Base-by-base conservation (phyloP, 169 alveolate genomes). In the Cyclospora cayetanensis region DNA sequence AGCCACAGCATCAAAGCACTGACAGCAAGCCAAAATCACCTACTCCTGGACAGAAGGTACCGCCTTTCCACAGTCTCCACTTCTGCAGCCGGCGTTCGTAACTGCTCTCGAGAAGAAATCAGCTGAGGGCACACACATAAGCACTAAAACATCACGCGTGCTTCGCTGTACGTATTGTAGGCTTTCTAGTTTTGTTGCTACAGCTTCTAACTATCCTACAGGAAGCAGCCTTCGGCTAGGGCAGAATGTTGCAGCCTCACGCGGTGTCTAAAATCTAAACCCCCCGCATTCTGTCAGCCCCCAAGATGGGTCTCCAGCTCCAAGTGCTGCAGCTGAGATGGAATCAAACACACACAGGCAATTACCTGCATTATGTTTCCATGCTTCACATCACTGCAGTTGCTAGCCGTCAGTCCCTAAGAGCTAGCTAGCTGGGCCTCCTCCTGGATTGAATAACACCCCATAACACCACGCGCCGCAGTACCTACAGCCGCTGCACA, bases 61-160 rank as follows among this genome's bases (percentile, higher is more conserved):
- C 82, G 82, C 55, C 82, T 70, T 34, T 70, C 82, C 39, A 53
- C 82, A 20, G 82, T 53, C 37, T 70, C 82, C 12, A 70, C 82
- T 35, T 70, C 82, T 20, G 82, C 82, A 2, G 52, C 22, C 82
- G 39, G 22, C 7, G 25, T 9, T 2, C 82, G 82, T 53, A 70
- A 53, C 25, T 70, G 55, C 35, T 70, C 55, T 29, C 82, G 82
- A 46, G 39, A 53, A 20, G 34, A 29, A 34, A 20, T 53, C 34
- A 70, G 55, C 82, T 70, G 55, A 70, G 22, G 55, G 53, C 82
- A 15, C 42, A 37, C 7, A 9, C 15, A 29, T 42, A 27, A 18
- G 0, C n/a, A 20, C 82, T 70, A 1, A 1, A 27, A 11, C 52
- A 25, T 27, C 42, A 70, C 82, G 4, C 34, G 35, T 70, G 82